Evolutionary conservation across 140 eudicot species (phyloP), one percentile per base, ranked within the genome.

Genomic region (Bidens hawaiensis): DNA sequence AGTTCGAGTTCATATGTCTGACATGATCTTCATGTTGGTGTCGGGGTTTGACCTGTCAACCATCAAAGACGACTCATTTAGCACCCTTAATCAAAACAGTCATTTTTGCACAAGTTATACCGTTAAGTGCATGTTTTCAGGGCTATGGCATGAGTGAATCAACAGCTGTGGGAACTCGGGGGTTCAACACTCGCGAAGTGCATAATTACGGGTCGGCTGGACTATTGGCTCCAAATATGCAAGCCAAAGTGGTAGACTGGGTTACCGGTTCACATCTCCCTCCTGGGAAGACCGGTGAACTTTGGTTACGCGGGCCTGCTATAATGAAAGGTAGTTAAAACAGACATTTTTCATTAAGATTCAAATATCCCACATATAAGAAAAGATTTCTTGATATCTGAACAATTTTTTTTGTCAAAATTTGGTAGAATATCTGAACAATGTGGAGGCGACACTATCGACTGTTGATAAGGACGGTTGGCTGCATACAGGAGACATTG

Each of bases 121-220:
- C 66, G 23, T 13, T 36, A 22, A 68, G 74, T 25, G 24, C 45
- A 26, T 53, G 12, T 49, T 69, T 36, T 57, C 65, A 93, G 99
- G 99, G 99, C 33, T 93, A 93, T 80, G 99, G 99, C 27, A 71
- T 88, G 96, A 93, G 96, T 19, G 96, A 91, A 71, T 70, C 98
- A 53, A 74, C 95, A 23, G 96, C 98, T 31, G 78, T 91, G 41
- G 98, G 86, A 51, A 87, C 95, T 22, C 93, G 97, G 21, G 97
- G 97, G 25, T 82, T 82, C 65, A 90, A 86, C 61, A 69, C 82
- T 2, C 30, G 28, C 27, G 62, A 71, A 19, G 43, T 54, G 53
- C 81, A 41, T 17, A 84, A 88, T n/a, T 80, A 80, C 70, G 43
- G 72, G 48, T 91, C 98, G 12, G 85, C 67, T 15, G 98, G 98